phyloP scores from a whole-genome alignment of 2,329 filamentous ascomycete species.

The Xylariaceae sp. region DNA sequence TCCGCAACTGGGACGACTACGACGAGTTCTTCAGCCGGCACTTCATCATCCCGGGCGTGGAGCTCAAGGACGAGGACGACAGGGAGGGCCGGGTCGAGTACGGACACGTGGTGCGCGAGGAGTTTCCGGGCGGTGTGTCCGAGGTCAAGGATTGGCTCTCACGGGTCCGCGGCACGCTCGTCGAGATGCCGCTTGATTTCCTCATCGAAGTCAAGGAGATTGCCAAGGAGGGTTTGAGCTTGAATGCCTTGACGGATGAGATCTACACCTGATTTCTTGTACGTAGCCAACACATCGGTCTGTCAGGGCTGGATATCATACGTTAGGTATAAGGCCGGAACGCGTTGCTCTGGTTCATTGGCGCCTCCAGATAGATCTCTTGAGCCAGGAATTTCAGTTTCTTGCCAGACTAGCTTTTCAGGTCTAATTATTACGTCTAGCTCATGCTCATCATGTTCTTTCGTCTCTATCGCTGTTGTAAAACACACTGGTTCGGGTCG shows the following conservation, averaged over 20 bases:
- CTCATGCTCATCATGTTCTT: no score
- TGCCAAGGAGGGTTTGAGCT: conserved; percentile 71
- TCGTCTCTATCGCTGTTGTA: no score
- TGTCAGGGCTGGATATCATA: no score
- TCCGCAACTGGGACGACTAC: conserved; percentile 69
- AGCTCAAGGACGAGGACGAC: conserved; percentile 41
- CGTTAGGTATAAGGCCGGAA: no score
- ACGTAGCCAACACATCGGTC: no score
- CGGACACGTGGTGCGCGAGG: conserved; percentile 79
- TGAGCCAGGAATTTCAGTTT: no score
- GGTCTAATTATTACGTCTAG: no score
- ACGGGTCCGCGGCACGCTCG: conserved; percentile 64
- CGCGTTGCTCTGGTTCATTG: no score
- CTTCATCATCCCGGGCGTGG: conserved; percentile 55
- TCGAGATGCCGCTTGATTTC: conserved; percentile 91
- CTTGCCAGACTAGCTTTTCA: no score
- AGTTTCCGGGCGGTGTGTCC: conserved; percentile 67
- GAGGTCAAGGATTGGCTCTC: conserved; percentile 68
- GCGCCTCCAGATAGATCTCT: no score
- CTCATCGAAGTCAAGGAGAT: conserved; percentile 77
- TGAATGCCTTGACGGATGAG: conserved; percentile 69
- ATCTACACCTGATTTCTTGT: conserved; percentile 54
- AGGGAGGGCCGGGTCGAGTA: conserved; percentile 58
- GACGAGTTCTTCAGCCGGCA: conserved; percentile 64
- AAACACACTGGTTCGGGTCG: no score